A percentile compares a stretch with the other conserved stretches of the same genome.
Conservation (phyloP, 2,329 filamentous ascomycete genomes). For the Westerdykella ornata region DNA sequence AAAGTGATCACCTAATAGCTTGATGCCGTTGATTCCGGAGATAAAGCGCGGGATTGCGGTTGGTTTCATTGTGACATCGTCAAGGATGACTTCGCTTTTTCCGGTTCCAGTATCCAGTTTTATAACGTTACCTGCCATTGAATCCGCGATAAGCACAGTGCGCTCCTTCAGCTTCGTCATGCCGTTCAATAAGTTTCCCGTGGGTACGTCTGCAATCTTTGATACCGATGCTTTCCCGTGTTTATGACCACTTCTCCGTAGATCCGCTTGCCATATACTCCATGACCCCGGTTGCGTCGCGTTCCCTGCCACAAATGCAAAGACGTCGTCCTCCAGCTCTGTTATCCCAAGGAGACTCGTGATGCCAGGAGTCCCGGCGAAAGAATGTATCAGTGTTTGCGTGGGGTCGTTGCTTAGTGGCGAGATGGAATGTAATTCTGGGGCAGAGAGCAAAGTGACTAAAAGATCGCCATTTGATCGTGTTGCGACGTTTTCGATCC, state of each 20-base stretch:
- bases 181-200: conserved; percentile 17
- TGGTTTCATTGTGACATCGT: conserved; percentile 10
- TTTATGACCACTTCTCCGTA: conserved; percentile 1
- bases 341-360: conserved; percentile 34
- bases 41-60: conserved; percentile 6
- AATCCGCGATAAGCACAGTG: conserved; percentile 21
- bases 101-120: conserved; percentile 9
- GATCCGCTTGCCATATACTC: conserved; percentile 16
- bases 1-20: conserved; percentile 6
- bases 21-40: conserved; percentile 21
- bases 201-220: conserved; percentile 14
- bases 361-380: conserved; percentile 8
- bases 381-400: conserved; percentile 20
- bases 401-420: conserved; percentile 14
- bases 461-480: conserved; percentile 36
- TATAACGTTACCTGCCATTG: conserved; percentile 13
- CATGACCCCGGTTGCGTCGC: conserved; percentile 3
- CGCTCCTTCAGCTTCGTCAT: conserved; percentile 12
- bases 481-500: conserved; percentile 37
- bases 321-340: conserved; percentile 29
- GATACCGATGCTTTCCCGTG: not conserved
- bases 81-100: conserved; percentile 7
- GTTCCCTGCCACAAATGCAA: conserved; percentile 25
- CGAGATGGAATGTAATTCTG: conserved; percentile 33
- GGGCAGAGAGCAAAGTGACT: conserved; percentile 24